A percentile compares a stretch with the other conserved stretches of the same genome.
Evolutionary conservation across 139 green algal genomes (phyloP).

Genomic region (Closterium sp.): DNA sequence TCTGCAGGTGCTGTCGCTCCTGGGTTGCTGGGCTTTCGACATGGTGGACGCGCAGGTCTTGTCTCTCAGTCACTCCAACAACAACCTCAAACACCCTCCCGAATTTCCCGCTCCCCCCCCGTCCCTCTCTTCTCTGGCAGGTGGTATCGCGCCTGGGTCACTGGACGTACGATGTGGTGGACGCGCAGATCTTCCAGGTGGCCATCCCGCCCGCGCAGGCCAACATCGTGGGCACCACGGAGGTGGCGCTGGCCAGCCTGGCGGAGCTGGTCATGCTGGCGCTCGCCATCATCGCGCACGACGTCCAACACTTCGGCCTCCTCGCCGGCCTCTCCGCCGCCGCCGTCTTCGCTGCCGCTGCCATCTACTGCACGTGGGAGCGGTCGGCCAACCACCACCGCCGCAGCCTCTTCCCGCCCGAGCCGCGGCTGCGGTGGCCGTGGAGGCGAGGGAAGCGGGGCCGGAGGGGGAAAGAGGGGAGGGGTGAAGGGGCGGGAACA

Average conservation of each 20-base stretch:
- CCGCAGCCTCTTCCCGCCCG: conserved; percentile 22
- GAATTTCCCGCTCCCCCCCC: background rate
- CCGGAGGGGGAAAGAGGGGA: background rate
- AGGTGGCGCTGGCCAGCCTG: conserved; percentile 52
- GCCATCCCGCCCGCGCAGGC: conserved; percentile 43
- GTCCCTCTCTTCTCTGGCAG: background rate
- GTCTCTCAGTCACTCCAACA: too few relatives aligned
- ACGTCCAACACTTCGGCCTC: conserved; percentile 29
- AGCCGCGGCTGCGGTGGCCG: background rate
- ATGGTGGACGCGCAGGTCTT: too few relatives aligned
- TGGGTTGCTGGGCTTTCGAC: too few relatives aligned
- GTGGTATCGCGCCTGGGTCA: conserved; percentile 47
- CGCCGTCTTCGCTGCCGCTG: conserved; percentile 17
- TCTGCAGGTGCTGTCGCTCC: too few relatives aligned
- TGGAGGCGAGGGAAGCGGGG: background rate
- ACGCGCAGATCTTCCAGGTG: conserved; percentile 56
- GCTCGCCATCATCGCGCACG: conserved; percentile 39
- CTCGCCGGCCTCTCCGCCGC: conserved; percentile 24
- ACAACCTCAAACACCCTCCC: background rate
- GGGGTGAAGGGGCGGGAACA: background rate
- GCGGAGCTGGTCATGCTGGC: conserved; percentile 51
- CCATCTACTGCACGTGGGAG: conserved; percentile 44
- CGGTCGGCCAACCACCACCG: conserved; percentile 1
- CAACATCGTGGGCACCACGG: conserved; percentile 50
- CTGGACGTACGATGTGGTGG: conserved; percentile 55